Percentiles rank a stretch among this genome's conserved stretches.
Conservation (phyloP, 805 yeast species). For the Candida qinlingensis region DNA sequence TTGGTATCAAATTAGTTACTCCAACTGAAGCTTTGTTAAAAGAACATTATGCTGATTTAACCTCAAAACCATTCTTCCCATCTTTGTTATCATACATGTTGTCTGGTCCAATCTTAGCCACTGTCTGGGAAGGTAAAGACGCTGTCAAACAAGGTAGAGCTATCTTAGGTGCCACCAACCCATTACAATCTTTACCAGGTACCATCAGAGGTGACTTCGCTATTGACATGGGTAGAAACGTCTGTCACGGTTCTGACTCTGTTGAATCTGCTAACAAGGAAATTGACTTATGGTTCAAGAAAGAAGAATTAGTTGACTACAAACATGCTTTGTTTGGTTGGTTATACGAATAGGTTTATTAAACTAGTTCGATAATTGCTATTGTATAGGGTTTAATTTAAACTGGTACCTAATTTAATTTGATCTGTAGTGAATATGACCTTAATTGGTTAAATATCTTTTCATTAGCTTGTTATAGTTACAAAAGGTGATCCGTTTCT, state of each 20-base stretch:
- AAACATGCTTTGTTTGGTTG: conserved; percentile 78
- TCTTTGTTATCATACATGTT: conserved; percentile 92
- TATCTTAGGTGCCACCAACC: conserved; percentile 98
- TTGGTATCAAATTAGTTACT: conserved; percentile 84
- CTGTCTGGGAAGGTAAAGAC: conserved; percentile 99
- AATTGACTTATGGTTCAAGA: conserved; percentile 95
- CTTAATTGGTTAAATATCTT: too few relatives aligned
- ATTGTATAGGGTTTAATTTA: neutral
- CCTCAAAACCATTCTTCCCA: conserved; percentile 96
- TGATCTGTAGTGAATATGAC: neutral
- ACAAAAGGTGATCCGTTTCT: too few relatives aligned
- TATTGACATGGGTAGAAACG: conserved; percentile 98
- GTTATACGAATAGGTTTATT: conserved; percentile 77
- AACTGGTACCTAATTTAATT: neutral
- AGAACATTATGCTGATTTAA: conserved; percentile 94
- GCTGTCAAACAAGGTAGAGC: conserved; percentile 98
- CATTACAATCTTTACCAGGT: conserved; percentile 95
- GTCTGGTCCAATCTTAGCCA: conserved; percentile 98
- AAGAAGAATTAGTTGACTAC: conserved; percentile 92
- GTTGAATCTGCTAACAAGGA: conserved; percentile 97
- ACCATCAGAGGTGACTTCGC: conserved; percentile 99
- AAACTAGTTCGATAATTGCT: neutral
- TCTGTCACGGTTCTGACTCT: conserved; percentile 98
- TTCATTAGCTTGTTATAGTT: neutral
- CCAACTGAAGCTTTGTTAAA: conserved; percentile 86